Base-by-base conservation (phyloP, 2,329 filamentous ascomycete species). In the Xenoacremonium recifei region DNA sequence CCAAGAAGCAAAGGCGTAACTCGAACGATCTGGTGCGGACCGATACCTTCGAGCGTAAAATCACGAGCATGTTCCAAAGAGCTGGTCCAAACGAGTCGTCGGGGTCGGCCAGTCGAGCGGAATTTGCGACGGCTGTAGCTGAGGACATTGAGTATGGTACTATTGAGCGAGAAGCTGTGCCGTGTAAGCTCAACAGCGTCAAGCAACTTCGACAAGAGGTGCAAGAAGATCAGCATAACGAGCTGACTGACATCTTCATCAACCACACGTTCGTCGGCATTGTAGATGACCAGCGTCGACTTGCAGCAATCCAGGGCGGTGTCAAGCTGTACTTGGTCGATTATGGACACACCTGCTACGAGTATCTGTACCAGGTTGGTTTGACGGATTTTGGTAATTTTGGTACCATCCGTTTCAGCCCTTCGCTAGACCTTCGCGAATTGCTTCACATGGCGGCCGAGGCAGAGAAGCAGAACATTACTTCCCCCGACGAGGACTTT, bases 301-400 rank as follows among this genome's bases (percentile, higher is more conserved):
- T 99, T 11, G 91, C 84, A n/a, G 90, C 93, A 13, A 87, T 99
- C 27, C 93, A 99, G 67, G 84, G 88, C 25, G 93, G 92, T 12
- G 86, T 97, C 7, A 95, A 91, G 61, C 77, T 99, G 6, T 96
- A 87, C 63, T 79, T 99, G 17, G 76, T 99, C 39, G 93, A 99
- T 65, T 99, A 99, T 59, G 93, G 90, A 10, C 83, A 92, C 61
- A 71, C 87, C 2, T 87, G 82, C 62, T 87, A 83, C 48, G 92
- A 97, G 56, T 95, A 92, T 63, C 95, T 97, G 64, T 99, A 99
- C 68, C 93, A 99, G 67, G 70, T 97, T 16, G 92, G 90, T 0
- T 77, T 99, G 25, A 95, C 90, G 0, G 90, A 99, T 60, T 99
- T 99, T 66, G 89, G 87, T 2, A 99, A 99, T 62, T 96, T 96